A percentile compares a stretch with the other conserved stretches of the same genome.
Evolutionary conservation across 805 yeast genomes (phyloP).

Genomic region (Sugiyamaella lignohabitans): DNA sequence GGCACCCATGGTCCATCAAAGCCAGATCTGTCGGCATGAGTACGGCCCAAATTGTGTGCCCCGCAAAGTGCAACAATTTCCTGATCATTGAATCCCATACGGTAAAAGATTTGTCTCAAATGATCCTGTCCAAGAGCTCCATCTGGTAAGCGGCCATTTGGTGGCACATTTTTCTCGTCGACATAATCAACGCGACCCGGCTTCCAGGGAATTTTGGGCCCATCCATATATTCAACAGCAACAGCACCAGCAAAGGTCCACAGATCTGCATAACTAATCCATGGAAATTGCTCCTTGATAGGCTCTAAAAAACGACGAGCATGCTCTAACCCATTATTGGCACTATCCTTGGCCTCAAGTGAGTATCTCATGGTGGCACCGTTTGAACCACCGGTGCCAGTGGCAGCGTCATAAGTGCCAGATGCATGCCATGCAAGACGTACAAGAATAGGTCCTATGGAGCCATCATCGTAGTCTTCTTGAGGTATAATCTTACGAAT

Average conservation of each 20-base stretch:
- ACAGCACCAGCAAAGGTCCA: conserved; percentile 68
- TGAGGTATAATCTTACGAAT: conserved; percentile 33
- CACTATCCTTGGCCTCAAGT: conserved; percentile 40
- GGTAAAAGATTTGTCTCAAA: conserved; percentile 46
- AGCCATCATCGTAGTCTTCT: conserved; percentile 56
- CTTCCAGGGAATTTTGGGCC: conserved; percentile 71
- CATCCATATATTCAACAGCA: conserved; percentile 57
- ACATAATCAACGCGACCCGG: conserved; percentile 61
- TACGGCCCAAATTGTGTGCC: conserved; percentile 58
- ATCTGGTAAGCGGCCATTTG: conserved; percentile 57
- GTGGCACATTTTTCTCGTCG: conserved; percentile 49
- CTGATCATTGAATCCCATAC: conserved; percentile 55
- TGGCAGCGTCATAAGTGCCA: conserved; percentile 64
- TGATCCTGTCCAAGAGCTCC: conserved; percentile 51
- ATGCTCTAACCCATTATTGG: conserved; percentile 43
- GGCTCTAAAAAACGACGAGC: conserved; percentile 55
- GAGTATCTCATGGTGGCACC: conserved; percentile 49
- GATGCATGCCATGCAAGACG: conserved; percentile 83
- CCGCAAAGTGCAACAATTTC: conserved; percentile 60
- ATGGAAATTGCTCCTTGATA: conserved; percentile 49
- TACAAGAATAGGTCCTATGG: conserved; percentile 68
- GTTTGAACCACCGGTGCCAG: conserved; percentile 47
- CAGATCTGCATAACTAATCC: conserved; percentile 58
- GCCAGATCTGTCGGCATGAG: conserved; percentile 61
- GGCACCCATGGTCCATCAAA: conserved; percentile 91